Evolutionary conservation across 2,329 filamentous ascomycete species (phyloP), one percentile per base, ranked within the genome.

Genomic region (Phialocephala sp.): DNA sequence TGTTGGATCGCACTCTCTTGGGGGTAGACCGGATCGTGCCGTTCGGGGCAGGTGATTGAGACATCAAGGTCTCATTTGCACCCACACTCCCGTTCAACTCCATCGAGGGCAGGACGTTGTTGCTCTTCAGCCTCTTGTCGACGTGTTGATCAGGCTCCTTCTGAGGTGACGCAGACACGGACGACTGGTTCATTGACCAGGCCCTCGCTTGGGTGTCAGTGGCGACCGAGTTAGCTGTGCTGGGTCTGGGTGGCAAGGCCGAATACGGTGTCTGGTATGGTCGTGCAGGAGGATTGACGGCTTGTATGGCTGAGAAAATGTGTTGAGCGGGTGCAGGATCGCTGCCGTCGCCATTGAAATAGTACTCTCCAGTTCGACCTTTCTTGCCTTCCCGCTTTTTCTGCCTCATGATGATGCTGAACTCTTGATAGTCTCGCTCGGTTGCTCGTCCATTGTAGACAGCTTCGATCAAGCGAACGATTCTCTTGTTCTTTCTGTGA

Each of bases 391-490:
- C 83, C 66, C 79, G 81, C 75, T 89, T 89, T 77, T 83, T 85
- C 64, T 81, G 76, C 71, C 80, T 77, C 59, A 89, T 74, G 52
- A 85, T 80, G 45, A 76, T 78, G 58, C 77, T 78, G 73, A 89
- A 89, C 68, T 84, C 80, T 45, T 80, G 76, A 60, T 84, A 73
- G 1, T 85, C 84, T 43, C 83, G 81, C 43, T 77, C 72, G 68
- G 84, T 83, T n/a, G 86, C 86, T 20, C 81, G 84, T 72, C 87
- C 85, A 69, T 80, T 79, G 74, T 84, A 88, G 54, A 89, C 80
- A 66, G 84, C 82, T 75, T 87, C 84, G 55, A 89, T 77, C 80
- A 89, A 83, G 67, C 80, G 77, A 65, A 89, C 78, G 71, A 88
- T 87, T 41, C 78, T 77, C 18, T 80, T 76, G 69, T 88, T 81